Evolutionary conservation across 768 basidiomycete genomes (phyloP).

Genomic region (Mycena epipterygia): DNA sequence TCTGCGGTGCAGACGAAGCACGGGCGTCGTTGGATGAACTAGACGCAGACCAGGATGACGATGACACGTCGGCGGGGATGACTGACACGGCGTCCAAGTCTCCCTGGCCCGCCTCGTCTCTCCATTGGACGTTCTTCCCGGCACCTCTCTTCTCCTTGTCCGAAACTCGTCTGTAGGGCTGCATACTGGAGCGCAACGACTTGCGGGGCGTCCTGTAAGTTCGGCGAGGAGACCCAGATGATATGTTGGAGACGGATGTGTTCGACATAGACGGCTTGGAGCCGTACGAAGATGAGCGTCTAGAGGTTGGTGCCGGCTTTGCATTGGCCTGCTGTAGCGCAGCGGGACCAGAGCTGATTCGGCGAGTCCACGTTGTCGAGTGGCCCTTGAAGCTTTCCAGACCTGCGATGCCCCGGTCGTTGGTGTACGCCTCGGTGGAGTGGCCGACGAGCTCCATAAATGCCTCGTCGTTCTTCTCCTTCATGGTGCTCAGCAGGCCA

Average conservation of each 20-base stretch:
- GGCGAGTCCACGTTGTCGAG: conserved; percentile 60
- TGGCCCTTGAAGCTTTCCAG: conserved; percentile 69
- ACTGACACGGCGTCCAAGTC: conserved; percentile 70
- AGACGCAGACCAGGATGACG: conserved; percentile 53
- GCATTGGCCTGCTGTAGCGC: conserved; percentile 49
- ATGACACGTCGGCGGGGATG: conserved; percentile 55
- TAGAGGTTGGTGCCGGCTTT: conserved; percentile 41
- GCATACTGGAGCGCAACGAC: conserved; percentile 77
- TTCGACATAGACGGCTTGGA: conserved; percentile 37
- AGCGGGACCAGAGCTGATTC: conserved; percentile 65
- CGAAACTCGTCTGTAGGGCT: conserved; percentile 74
- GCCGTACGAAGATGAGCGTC: conserved; percentile 57
- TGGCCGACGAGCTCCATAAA: conserved; percentile 79
- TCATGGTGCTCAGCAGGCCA: conserved; percentile 64
- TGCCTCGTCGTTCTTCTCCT: conserved; percentile 77
- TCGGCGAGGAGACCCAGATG: conserved; percentile 68
- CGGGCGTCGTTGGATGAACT: conserved; percentile 39
- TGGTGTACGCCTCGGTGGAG: conserved; percentile 71
- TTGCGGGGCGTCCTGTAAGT: conserved; percentile 75
- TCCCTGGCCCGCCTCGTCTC: conserved; percentile 88
- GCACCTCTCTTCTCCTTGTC: conserved; percentile 72
- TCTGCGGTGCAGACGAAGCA: conserved; percentile 43
- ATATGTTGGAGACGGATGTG: conserved; percentile 55
- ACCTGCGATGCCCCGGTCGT: conserved; percentile 49
- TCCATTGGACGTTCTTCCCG: conserved; percentile 89